Evolutionary conservation across 768 basidiomycete species (phyloP).

Genomic region (Cyathus striatus): DNA sequence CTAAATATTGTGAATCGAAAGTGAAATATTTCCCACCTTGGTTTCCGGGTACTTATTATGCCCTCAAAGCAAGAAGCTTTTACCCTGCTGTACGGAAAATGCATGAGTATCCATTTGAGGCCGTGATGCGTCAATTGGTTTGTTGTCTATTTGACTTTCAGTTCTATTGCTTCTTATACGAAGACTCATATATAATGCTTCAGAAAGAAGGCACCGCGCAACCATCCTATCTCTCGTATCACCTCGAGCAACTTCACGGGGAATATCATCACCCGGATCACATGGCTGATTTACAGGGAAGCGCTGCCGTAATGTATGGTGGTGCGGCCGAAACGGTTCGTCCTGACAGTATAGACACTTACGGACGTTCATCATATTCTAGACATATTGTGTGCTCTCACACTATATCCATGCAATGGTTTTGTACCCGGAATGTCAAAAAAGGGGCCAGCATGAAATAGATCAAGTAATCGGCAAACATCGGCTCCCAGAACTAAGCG

Average conservation of each 20-base stretch:
- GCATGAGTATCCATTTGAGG: slow-evolving; percentile 24
- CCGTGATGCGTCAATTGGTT: slow-evolving; percentile 22
- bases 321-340: slow-evolving; percentile 34
- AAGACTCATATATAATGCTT: too few species aligned
- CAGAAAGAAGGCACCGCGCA: slow-evolving; percentile 10
- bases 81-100: slow-evolving; percentile 19
- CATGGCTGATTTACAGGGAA: slow-evolving; percentile 14
- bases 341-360: not conserved
- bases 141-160: slow-evolving; percentile 6
- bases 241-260: slow-evolving; percentile 6
- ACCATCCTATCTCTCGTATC: slow-evolving; percentile 10
- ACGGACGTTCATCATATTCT: not conserved
- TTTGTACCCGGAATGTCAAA: slow-evolving; percentile 17
- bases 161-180: not conserved
- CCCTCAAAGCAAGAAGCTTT: slow-evolving; percentile 25
- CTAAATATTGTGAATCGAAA: slow-evolving; percentile 7
- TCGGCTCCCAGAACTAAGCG: slow-evolving; percentile 19
- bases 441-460: slow-evolving; percentile 22
- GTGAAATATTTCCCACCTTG: slow-evolving; percentile 34
- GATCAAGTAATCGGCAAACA: slow-evolving; percentile 14
- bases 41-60: slow-evolving; percentile 33
- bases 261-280: slow-evolving; percentile 2
- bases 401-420: slow-evolving; percentile 23
- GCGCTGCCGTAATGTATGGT: slow-evolving; percentile 24
- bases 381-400: slow-evolving; percentile 7